Conservation (phyloP, 768 basidiomycete species). For the Strobilomyces echinocephalus region DNA sequence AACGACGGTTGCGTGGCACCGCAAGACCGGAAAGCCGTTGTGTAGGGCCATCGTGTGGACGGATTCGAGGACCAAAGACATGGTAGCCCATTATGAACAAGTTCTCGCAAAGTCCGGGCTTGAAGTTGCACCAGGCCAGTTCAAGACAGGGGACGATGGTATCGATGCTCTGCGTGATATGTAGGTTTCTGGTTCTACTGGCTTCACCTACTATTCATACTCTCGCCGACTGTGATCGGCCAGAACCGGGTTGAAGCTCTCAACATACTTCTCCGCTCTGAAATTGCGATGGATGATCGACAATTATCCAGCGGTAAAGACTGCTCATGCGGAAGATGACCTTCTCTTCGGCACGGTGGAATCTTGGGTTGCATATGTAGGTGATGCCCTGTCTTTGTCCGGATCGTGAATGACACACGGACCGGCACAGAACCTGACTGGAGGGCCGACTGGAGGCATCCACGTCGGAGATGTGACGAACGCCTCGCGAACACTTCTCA, state of each 20-base stretch:
- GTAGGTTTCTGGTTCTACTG: constrained; percentile 34
- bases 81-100: constrained; percentile 74
- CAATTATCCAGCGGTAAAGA: constrained; percentile 66
- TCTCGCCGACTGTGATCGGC: background rate
- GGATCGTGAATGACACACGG: background rate
- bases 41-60: constrained; percentile 94
- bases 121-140: constrained; percentile 58
- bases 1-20: constrained; percentile 91
- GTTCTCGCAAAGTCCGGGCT: constrained; percentile 72
- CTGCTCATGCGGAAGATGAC: constrained; percentile 76
- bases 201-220: background rate
- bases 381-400: constrained; percentile 13
- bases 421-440: constrained; percentile 66
- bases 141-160: constrained; percentile 69
- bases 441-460: constrained; percentile 60
- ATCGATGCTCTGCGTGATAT: constrained; percentile 59
- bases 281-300: constrained; percentile 98
- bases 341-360: constrained; percentile 94
- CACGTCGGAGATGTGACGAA: constrained; percentile 94
- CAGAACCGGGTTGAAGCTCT: constrained; percentile 90
- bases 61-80: constrained; percentile 85
- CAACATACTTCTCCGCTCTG: constrained; percentile 97
- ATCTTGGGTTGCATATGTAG: constrained; percentile 90
- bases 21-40: constrained; percentile 81
- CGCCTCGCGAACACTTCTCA: constrained; percentile 91